Conservation (phyloP, 495 filamentous ascomycete genomes). For the Aspergillus ellipticus region DNA sequence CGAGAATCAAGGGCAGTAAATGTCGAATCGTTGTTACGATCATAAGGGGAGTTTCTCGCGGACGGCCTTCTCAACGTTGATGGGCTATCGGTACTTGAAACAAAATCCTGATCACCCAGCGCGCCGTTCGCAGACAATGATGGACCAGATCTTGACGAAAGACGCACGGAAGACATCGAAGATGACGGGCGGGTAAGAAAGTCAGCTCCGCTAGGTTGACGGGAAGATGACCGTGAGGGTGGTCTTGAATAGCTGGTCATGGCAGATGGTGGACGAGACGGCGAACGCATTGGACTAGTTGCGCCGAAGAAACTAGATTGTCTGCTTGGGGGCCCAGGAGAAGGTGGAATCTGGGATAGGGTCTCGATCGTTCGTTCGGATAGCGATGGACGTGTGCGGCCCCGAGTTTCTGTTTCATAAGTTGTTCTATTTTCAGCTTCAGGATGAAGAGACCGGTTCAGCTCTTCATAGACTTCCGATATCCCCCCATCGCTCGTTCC, state of each 20-base stretch:
- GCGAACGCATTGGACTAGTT: slow-evolving; percentile 53
- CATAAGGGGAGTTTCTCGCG: slow-evolving; percentile 28
- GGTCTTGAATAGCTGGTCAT: slow-evolving; percentile 46
- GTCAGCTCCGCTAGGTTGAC: slow-evolving; percentile 28
- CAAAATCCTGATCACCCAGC: slow-evolving; percentile 12
- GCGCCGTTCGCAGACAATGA: slow-evolving; percentile 15
- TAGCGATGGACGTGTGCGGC: slow-evolving; percentile 50
- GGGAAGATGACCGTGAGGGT: slow-evolving; percentile 45
- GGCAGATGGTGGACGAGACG: slow-evolving; percentile 52
- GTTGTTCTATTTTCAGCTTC: slow-evolving; percentile 3
- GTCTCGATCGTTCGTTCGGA: slow-evolving; percentile 69
- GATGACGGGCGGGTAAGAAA: slow-evolving; percentile 24
- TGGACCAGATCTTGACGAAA: slow-evolving; percentile 31
- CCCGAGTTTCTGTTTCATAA: slow-evolving; percentile 27
- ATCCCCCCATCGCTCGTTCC: slow-evolving; percentile 17
- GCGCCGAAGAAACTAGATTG: slow-evolving; percentile 60
- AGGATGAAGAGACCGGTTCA: slow-evolving; percentile 6
- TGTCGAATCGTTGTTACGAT: slow-evolving; percentile 46
- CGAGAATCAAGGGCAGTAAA: slow-evolving; percentile 49
- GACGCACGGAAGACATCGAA: slow-evolving; percentile 28
- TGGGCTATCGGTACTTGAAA: slow-evolving; percentile 21
- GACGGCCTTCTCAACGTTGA: slow-evolving; percentile 25
- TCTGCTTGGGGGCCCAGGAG: slow-evolving; percentile 54
- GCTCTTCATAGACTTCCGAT: slow-evolving; percentile 15
- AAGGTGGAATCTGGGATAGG: slow-evolving; percentile 59